Base-by-base conservation (phyloP, 306 rosid genomes). In the Adenanthera pavonina region DNA sequence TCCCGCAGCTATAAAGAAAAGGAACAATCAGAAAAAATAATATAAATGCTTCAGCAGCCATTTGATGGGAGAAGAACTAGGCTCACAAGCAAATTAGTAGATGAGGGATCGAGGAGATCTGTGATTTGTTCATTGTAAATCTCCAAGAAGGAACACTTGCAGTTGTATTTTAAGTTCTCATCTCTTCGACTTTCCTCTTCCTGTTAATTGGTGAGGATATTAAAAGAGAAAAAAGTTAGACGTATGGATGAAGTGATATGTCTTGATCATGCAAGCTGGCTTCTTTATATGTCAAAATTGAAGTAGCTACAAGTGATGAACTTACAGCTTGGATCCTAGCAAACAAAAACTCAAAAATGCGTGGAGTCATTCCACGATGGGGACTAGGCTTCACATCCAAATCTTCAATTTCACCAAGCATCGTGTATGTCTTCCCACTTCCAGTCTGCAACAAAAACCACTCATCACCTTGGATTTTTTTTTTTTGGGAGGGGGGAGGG, bases 121-220 rank as follows among this genome's bases (percentile, higher is more conserved):
- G 97, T 89, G 59, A 95, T 89, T 83, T 95, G 98, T 72, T 95
- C 99, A 62, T 95, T 95, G 87, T 93, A 95, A 84, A 95, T 93
- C 89, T 95, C 99, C 84, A 95, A 77, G 89, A 95, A 95, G 78
- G 99, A 95, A 84, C 99, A 95, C 88, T 93, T 95, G 97, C 98
- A 95, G 46, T 91, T 88, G 87, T 95, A 95, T 81, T 89, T 88
- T 80, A 95, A 83, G 78, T 86, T 92, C 83, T 95, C 99, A 66
- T 95, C 99, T 72, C 91, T 87, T 69, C 97, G 84, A 79, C 86
- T 95, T 88, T 95, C 99, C 88, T 95, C 99, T 91, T 95, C 99
- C 99, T 95, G 84, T 30, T 80, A 84, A 72, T 76, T 36, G 36
- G 19, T 19, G 19, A n/a, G 56, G 64, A 79, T 56, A 69, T 34